Evolutionary conservation across 495 filamentous ascomycete genomes (phyloP), one percentile per base, ranked within the genome.

Genomic region (Jackrogersella minutella): DNA sequence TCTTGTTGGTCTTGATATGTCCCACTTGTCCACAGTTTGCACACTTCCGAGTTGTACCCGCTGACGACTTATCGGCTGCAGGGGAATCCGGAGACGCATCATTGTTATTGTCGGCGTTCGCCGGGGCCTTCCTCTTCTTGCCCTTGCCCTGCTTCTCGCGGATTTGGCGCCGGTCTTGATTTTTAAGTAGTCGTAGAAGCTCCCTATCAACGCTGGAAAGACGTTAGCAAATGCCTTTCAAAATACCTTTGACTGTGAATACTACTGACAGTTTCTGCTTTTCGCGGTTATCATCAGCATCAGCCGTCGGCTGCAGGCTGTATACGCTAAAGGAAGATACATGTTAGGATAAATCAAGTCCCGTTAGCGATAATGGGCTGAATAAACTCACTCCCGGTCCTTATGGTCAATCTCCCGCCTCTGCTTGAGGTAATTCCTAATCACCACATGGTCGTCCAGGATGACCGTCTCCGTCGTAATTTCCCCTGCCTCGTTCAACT

Each of bases 1-100:
- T 97, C 82, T 97, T 95, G 81, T 97, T 97, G n/a, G 93, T 97
- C 78, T 96, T 96, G 83, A 99, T 99, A 71, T 99, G 95, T 21
- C 95, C 95, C 17, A 93, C 89, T 70, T 93, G 89, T 30, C 94
- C 94, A 70, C 95, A 99, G 76, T 97, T 98, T 22, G 96, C 94
- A 73, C 95, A 99, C 76, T 97, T 98, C 64, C 96, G 85, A 24
- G 91, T 91, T 1, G 95, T 99, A 8, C 86, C 87, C 2, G 77
- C 79, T 51, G 77, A 70, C 26, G 74, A 60, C 69, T 80, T 80
- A 64, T 85, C 85, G 17, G 77, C 81, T 17, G 76, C 61, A 13
- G 64, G 39, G 1, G 87, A 81, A 49, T 80, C 81, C 11, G 82
- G 83, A 43, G 79, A 81, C 30, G 74, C 80, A 26, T 74, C 77